phyloP scores from a whole-genome alignment of 2,329 filamentous ascomycete species.

The Trichophyton equinum region DNA sequence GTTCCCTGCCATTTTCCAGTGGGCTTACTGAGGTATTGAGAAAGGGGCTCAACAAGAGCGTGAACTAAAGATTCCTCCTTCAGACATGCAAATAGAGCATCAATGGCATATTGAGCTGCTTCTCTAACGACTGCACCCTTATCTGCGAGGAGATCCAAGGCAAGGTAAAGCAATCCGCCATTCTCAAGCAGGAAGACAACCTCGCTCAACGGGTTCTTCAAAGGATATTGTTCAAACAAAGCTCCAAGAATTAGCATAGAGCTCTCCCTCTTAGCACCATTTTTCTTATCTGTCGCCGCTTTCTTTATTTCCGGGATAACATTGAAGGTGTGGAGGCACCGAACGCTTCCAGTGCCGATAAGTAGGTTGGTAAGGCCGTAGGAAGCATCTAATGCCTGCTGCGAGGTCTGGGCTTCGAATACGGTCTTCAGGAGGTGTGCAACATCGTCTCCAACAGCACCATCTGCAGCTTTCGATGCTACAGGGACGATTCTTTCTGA shows the following conservation, averaged over 20 bases:
- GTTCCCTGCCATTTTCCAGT: constrained; percentile 97
- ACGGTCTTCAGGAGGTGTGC: constrained; percentile 52
- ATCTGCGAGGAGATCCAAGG: constrained; percentile 76
- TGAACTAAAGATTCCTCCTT: constrained; percentile 70
- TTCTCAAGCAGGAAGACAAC: constrained; percentile 72
- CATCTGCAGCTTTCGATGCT: constrained; percentile 11
- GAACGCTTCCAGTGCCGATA: constrained; percentile 52
- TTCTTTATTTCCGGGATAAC: constrained; percentile 55
- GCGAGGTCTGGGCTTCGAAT: constrained; percentile 56
- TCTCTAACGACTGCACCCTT: constrained; percentile 83
- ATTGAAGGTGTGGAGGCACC: constrained; percentile 49
- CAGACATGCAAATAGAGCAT: constrained; percentile 70
- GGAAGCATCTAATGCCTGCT: constrained; percentile 54
- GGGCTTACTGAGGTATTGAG: constrained; percentile 63
- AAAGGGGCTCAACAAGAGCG: constrained; percentile 65
- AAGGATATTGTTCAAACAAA: constrained; percentile 78
- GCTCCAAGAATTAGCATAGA: constrained; percentile 92
- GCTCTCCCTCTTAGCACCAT: constrained; percentile 68
- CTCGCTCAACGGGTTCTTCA: constrained; percentile 65
- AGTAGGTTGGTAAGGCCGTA: constrained; percentile 54
- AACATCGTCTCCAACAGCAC: constrained; percentile 47
- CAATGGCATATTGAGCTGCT: constrained; percentile 84
- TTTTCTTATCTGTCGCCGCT: constrained; percentile 89
- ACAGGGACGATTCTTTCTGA: constrained; percentile 7
- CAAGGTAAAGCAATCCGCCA: constrained; percentile 56